Percentiles rank a stretch among this genome's conserved stretches.
phyloP scores from a whole-genome alignment of 495 filamentous ascomycete genomes.

The Rhypophila decipiens region DNA sequence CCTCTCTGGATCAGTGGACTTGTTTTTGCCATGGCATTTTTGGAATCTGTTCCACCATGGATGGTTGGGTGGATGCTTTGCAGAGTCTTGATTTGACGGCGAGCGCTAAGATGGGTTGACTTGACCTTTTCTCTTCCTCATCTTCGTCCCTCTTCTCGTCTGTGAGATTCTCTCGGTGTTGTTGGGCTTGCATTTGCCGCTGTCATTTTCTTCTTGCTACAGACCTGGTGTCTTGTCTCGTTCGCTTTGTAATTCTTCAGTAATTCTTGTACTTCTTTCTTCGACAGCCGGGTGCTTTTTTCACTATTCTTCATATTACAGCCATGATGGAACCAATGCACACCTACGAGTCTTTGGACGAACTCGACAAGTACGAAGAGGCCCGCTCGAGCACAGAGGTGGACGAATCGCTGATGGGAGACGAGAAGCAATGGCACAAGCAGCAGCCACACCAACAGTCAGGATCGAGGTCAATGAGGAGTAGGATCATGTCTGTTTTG shows the following conservation, averaged over 20 bases:
- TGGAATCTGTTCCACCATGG: too few species aligned
- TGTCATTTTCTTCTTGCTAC: not conserved
- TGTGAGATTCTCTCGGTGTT: too few species aligned
- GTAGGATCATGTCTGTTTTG: constrained; percentile 10
- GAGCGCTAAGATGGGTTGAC: too few species aligned
- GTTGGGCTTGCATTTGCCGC: not conserved
- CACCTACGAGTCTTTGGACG: constrained; percentile 24
- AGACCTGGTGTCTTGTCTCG: too few species aligned
- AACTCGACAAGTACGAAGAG: constrained; percentile 25
- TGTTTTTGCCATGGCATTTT: too few species aligned
- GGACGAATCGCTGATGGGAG: constrained; percentile 32
- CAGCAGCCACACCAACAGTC: constrained; percentile 18
- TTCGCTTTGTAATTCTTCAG: too few species aligned
- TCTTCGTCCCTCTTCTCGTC: too few species aligned
- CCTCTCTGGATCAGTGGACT: too few species aligned
- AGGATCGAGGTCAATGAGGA: constrained; percentile 1
- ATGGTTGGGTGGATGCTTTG: too few species aligned
- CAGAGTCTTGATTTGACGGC: too few species aligned
- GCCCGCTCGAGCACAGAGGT: constrained; percentile 36
- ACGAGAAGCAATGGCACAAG: constrained; percentile 31
- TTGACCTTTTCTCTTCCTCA: too few species aligned
- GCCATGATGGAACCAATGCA: constrained; percentile 29
- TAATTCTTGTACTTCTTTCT: too few species aligned
- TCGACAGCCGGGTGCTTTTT: not conserved
- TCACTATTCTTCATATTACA: not conserved